Evolutionary conservation across 1,284 basidiomycete species (phyloP), one percentile per base, ranked within the genome.

Genomic region (Puccinia coronata): DNA sequence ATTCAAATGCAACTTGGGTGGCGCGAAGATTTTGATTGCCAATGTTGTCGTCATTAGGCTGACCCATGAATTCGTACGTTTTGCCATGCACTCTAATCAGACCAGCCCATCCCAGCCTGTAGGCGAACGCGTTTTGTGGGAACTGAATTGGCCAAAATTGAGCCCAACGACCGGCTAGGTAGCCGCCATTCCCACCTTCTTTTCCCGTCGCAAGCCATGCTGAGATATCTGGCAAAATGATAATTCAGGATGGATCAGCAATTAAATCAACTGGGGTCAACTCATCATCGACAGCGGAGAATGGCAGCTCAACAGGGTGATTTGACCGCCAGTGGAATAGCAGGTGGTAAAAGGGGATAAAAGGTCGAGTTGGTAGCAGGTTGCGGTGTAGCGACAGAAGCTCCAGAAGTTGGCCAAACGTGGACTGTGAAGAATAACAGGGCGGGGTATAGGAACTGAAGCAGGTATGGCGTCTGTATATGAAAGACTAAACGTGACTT

Each of bases 1-100:
- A 85, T 77, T 83, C 83, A 41, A 84, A 83, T 39, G 80, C 83
- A 59, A 83, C 81, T 82, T 86, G 85, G 28, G 57, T 83, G 65
- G 85, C 85, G 34, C 83, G 83, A 28, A 65, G 69, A 47, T 84
- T 83, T 20, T 34, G 28, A 65, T 73, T 53, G 0, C 43, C 71
- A 9, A 72, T 69, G 20, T 36, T n/a, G 28, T 73, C 70, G 14
- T 81, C 79, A 34, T 73, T 74, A 18, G 83, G 81, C 0, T 73
- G 79, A n/a, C 83, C 83, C 57, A 84, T 80, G 65, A 84, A 84
- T 53, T 83, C 80, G 77, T 75, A 84, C 12, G 81, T 83, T 47
- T 55, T 41, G 61, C 74, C 81, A 67, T 84, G 82, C 79, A 84
- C 65, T n/a, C 71, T n/a, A 43, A 84, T 83, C 41, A 83, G 39